Base-by-base conservation (phyloP, 306 rosid genomes). In the Quercus rubra region DNA sequence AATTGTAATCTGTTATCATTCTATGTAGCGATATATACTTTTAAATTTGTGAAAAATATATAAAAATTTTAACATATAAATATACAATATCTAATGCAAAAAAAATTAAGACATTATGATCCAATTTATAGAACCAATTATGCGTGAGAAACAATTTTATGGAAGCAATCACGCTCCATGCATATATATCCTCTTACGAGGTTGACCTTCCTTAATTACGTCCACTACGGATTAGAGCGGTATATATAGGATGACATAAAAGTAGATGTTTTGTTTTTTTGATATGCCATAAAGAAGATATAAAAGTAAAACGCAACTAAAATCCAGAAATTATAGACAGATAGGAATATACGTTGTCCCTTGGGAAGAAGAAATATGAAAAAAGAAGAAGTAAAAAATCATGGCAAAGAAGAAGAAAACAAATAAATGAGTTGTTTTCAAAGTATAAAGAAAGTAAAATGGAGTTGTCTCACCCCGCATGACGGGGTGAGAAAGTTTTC, bases 241-340 rank as follows among this genome's bases (percentile, higher is more conserved):
- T 27, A 27, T 66, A 31, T 31, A 33, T 5, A 31, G 52, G 71
- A 20, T 13, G 71, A 56, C 21, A 70, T 46, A 71, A 79, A 79
- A 49, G 73, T 8, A 70, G 20, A 20, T 14, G 28, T 10, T 33
- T 33, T 35, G 41, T 35, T 5, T 35, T 35, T 35, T 35, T 35
- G 41, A 35, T 35, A 15, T 4, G 71, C 25, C 30, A 70, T 46
- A 71, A 79, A 49, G 73, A 7, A 70, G 20, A 30, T 14, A n/a
- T 10, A 35, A 33, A 43, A 10, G 14, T 33, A 46, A 33, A 73
- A 72, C 55, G 5, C 33, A 30, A 30, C 5, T 30, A 63, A 30
- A 31, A 79, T 72, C 68, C 82, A 21, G 68, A 79, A 59, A 61
- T 10, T 14, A 2, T 49, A 35, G 77, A 49, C 35, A 43, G 56